Evolutionary conservation across 1,284 basidiomycete genomes (phyloP).

Genomic region (Flammula alnicola): DNA sequence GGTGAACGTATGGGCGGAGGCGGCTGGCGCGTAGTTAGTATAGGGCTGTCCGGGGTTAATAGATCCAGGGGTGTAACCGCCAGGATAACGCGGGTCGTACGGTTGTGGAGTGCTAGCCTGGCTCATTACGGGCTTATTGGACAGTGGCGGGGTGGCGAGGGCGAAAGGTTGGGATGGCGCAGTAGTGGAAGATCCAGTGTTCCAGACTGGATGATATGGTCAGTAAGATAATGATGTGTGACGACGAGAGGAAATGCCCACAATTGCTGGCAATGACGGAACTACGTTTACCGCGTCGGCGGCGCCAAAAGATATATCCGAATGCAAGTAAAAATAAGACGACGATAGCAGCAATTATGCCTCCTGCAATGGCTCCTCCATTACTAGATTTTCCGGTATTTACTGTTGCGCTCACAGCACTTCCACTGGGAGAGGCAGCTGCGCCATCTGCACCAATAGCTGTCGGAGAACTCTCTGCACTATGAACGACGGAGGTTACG

Average conservation of each 20-base stretch:
- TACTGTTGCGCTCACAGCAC: constrained; percentile 3
- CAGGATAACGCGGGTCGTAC: constrained; percentile 8
- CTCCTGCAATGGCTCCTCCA: constrained; percentile 19
- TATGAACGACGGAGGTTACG: constrained; percentile 9
- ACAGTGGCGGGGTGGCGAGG: background rate
- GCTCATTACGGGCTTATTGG: constrained; percentile 3
- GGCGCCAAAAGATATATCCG: constrained; percentile 19
- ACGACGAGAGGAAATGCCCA: constrained; percentile 1
- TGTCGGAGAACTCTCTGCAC: background rate
- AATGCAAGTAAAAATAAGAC: constrained; percentile 15
- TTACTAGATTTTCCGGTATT: constrained; percentile 15
- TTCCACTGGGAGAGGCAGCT: too few relatives aligned
- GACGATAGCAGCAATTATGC: constrained; percentile 19
- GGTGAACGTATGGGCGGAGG: background rate
- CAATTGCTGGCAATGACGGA: constrained; percentile 6
- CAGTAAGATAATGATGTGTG: background rate
- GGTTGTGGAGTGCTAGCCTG: background rate
- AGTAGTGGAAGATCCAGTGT: background rate
- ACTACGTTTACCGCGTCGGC: constrained; percentile 8
- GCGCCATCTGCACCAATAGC: constrained; percentile 2
- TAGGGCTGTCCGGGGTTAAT: background rate
- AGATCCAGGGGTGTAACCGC: constrained; percentile 4
- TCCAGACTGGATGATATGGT: constrained; percentile 3
- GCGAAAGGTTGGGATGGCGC: background rate
- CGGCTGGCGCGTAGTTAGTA: background rate